Percentiles rank a stretch among this genome's conserved stretches.
phyloP scores from a whole-genome alignment of 2,329 filamentous ascomycete species.

The Gaeumannomyces sp. region DNA sequence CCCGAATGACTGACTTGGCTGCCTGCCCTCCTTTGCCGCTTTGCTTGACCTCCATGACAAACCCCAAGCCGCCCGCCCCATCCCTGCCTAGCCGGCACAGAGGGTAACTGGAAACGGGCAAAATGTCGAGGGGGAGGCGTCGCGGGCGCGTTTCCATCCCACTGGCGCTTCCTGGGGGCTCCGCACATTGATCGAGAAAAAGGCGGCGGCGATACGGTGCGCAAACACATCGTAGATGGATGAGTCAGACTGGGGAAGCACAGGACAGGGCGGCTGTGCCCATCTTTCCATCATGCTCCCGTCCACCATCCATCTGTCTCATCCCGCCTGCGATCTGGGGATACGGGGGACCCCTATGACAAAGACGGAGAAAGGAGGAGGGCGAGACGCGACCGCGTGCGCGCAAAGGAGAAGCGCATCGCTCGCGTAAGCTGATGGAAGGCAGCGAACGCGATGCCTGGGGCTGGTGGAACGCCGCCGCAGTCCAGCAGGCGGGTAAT shows the following conservation, averaged over 20 bases:
- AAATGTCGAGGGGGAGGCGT: not conserved
- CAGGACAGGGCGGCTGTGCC: not conserved
- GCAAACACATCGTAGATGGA: not conserved
- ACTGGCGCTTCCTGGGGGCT: not conserved
- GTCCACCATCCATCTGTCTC: not conserved
- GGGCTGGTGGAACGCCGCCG: no score
- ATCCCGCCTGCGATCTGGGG: not conserved
- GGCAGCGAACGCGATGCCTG: no score
- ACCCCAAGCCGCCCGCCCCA: not conserved
- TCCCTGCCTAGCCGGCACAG: not conserved
- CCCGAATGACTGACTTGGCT: not conserved
- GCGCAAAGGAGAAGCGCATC: not conserved
- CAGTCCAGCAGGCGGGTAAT: no score
- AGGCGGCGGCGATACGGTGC: not conserved
- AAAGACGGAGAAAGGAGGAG: not conserved
- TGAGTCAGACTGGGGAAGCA: conserved; percentile 6
- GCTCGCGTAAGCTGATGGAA: not conserved
- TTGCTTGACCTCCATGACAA: no score
- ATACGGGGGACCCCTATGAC: not conserved
- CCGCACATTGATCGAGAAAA: not conserved
- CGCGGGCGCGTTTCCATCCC: not conserved
- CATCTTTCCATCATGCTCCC: not conserved
- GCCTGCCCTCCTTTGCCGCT: no score
- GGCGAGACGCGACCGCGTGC: not conserved
- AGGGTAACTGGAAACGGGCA: not conserved